phyloP scores from a whole-genome alignment of 345 rosid species.

The Xanthoceras sorbifolium region DNA sequence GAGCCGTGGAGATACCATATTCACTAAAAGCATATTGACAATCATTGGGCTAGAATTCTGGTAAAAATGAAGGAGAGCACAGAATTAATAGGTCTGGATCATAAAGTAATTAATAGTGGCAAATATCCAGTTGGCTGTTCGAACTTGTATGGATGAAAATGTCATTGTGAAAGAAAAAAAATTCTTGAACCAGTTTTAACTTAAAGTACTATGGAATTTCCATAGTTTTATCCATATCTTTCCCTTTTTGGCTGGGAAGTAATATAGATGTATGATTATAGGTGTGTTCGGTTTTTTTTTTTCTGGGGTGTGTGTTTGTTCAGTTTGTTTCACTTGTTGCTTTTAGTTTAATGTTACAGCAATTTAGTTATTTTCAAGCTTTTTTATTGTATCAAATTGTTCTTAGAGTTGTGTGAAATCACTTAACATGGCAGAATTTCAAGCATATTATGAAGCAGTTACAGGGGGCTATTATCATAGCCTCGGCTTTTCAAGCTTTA shows the following conservation, averaged over 20 bases:
- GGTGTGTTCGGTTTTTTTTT: neutral
- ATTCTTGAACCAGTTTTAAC: neutral
- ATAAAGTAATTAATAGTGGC: neutral
- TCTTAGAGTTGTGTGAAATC: conserved; percentile 8
- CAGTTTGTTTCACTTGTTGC: neutral
- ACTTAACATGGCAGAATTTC: conserved; percentile 62
- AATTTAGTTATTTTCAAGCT: neutral
- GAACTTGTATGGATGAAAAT: neutral
- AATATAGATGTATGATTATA: neutral
- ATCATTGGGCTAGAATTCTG: neutral
- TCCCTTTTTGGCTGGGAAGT: neutral
- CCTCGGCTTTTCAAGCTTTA: conserved; percentile 82
- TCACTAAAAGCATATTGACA: neutral
- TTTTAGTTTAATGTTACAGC: neutral
- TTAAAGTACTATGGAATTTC: neutral
- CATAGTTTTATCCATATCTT: neutral
- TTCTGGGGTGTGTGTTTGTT: neutral
- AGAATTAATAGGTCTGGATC: neutral
- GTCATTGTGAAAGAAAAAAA: neutral
- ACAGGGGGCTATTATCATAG: conserved; percentile 87
- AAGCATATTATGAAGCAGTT: conserved; percentile 95
- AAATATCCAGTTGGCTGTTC: neutral
- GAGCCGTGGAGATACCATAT: neutral
- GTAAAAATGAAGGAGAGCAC: neutral
- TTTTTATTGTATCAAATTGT: neutral